Evolutionary conservation across 805 yeast genomes (phyloP), one percentile per base, ranked within the genome.

Genomic region (Candida succiphila): DNA sequence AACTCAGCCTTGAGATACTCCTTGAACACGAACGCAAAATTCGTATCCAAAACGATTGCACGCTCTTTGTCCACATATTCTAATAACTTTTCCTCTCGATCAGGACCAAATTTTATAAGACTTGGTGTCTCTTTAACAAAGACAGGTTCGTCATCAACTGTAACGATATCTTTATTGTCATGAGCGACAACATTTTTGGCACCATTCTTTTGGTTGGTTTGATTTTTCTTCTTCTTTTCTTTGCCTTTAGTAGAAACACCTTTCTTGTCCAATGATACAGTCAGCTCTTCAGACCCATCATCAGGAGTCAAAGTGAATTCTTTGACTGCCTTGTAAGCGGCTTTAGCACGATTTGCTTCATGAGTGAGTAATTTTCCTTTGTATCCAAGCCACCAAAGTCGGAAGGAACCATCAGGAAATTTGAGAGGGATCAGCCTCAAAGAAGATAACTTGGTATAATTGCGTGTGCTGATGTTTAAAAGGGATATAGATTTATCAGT

Each of bases 341-440:
- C 13, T 12, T 22, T 20, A 8, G n/a, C 16, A 5, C 20, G 13
- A 7, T 5, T 9, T 2, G 14, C 4, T n/a, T 29, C 31, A 3
- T n/a, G 12, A 7, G 4, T 29, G 14, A 29, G 14, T 5, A 29
- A 14, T 7, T 33, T 17, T 3, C 49, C 46, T 3, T 39, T 33
- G 21, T 44, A 44, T 1, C 40, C 43, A 29, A 26, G 34, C 49
- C 49, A 44, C 20, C 25, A 30, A 17, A 44, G 34, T n/a, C n/a
- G n/a, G n/a, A n/a, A n/a, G n/a, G n/a, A n/a, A n/a, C n/a, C n/a
- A n/a, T n/a, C n/a, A n/a, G n/a, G n/a, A n/a, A n/a, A n/a, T n/a
- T n/a, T n/a, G n/a, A n/a, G n/a, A n/a, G n/a, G n/a, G n/a, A n/a
- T n/a, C n/a, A n/a, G n/a, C n/a, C n/a, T n/a, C n/a, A n/a, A n/a